Evolutionary conservation across 257 asterid genomes (phyloP).

Genomic region (Handroanthus guayacan): DNA sequence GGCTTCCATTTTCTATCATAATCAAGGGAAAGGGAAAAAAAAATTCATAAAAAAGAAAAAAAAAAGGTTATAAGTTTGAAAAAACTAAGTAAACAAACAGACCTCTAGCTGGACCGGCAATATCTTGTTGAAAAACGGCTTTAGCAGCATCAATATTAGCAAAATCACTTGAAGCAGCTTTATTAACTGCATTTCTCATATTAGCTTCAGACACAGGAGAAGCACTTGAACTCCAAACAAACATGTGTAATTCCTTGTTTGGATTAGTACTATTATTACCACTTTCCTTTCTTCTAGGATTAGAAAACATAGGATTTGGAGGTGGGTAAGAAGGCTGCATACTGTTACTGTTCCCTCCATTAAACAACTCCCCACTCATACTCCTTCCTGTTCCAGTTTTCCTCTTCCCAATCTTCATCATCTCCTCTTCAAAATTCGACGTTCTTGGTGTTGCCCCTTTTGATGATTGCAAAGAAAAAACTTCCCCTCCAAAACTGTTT

Average conservation of each 20-base stretch:
- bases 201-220: conserved; percentile 87
- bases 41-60: too few relatives aligned
- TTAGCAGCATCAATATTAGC: conserved; percentile 57
- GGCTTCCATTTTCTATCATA: conserved; percentile 56
- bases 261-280: conserved; percentile 37
- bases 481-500: conserved; percentile 68
- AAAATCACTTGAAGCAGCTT: conserved; percentile 55
- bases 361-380: conserved; percentile 78
- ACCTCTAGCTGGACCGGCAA: conserved; percentile 63
- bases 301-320: conserved; percentile 80
- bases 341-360: conserved; percentile 18
- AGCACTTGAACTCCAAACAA: conserved; percentile 95
- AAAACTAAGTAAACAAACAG: neutral
- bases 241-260: conserved; percentile 86
- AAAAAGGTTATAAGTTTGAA: neutral
- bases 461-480: conserved; percentile 71
- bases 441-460: conserved; percentile 88
- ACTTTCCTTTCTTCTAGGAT: conserved; percentile 65
- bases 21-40: neutral
- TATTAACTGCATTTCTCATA: conserved; percentile 58
- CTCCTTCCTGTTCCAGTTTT: conserved; percentile 57
- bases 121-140: conserved; percentile 57
- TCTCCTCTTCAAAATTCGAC: conserved; percentile 87
- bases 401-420: conserved; percentile 60
- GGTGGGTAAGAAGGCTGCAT: conserved; percentile 63